Evolutionary conservation across 169 alveolate genomes (phyloP), one percentile per base, ranked within the genome.

Genomic region (Cryptosporidium andersoni): DNA sequence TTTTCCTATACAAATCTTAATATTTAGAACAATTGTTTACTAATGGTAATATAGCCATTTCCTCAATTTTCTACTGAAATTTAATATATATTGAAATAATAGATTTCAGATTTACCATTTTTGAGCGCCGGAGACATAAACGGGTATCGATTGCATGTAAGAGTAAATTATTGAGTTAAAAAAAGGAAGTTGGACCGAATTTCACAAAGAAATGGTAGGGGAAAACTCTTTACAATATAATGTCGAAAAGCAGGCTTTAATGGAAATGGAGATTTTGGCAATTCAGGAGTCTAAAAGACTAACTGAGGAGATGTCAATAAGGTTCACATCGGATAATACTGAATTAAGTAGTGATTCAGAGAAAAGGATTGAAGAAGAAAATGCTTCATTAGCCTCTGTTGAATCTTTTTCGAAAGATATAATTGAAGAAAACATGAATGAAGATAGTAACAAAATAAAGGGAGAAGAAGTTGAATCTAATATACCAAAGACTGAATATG

Each of bases 171-270:
- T 25, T 25, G 0, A 25, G 25, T 25, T 25, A 25, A 25, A 25
- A 25, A 25, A 25, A 25, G 25, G 25, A 25, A 25, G 25, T 25
- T 25, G 25, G 25, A 25, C 25, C 25, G 25, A 25, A 25, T 25
- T 25, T 25, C 25, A 25, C 25, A 25, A 25, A 25, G 25, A 25
- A 25, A 25, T 25, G 25, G 0, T 0, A 25, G 25, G 25, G 25
- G 0, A 25, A 25, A 25, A 25, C 25, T 25, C 25, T 25, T 25
- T 25, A 25, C 25, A 25, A 25, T 25, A 25, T 25, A 39, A 60
- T 14, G 85, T 68, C 48, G 85, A 74, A 45, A 68, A 56, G 47
- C 55, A 48, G 47, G 85, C 85, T 43, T 58, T 74, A n/a, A 74
- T 43, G 36, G 85, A 74, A 52, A 68, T 68, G 45, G 85, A 74